A percentile compares a stretch with the other conserved stretches of the same genome.
These are phyloP conservation scores for Adenanthera pavonina DNA, from an alignment of 306 rosid species.

Conservation along the genomic window DNA sequence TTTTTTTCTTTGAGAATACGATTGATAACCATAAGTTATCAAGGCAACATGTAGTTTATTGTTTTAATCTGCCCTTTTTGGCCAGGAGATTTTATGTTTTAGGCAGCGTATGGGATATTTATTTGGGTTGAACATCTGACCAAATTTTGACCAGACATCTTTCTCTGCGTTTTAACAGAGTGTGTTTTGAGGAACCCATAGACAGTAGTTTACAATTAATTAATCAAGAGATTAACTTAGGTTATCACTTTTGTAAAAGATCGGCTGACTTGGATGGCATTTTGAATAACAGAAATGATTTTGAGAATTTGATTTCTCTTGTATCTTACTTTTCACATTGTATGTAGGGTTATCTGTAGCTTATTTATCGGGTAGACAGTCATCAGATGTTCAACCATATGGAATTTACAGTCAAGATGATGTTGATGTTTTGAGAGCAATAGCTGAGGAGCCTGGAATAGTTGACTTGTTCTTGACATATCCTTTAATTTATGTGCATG, in stretches of 20 bases:
- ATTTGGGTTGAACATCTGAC: neutral
- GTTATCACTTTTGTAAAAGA: neutral
- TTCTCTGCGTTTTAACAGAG: neutral
- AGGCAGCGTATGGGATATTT: neutral
- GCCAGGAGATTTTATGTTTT: constrained; percentile 1
- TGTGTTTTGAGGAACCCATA: neutral
- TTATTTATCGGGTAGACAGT: constrained; percentile 81
- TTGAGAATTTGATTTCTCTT: neutral
- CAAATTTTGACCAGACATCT: neutral
- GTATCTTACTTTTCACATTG: constrained; percentile 31
- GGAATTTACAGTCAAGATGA: constrained; percentile 87
- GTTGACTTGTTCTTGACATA: constrained; percentile 88
- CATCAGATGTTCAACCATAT: constrained; percentile 63
- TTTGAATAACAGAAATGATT: neutral
- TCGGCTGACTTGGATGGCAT: neutral
- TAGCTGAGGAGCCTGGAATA: constrained; percentile 89
- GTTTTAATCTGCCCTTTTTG: neutral
- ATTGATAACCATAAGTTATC: neutral
- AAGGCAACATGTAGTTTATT: constrained; percentile 6
- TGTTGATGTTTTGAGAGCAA: constrained; percentile 84
- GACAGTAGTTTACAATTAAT: neutral
- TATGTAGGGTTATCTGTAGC: constrained; percentile 71
- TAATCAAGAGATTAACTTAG: neutral
- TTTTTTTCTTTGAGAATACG: neutral
- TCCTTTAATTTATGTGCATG: constrained; percentile 56